Percentiles rank a stretch among this genome's conserved stretches.
Conservation (phyloP, 768 basidiomycete genomes). For the Mycena capillaripes region DNA sequence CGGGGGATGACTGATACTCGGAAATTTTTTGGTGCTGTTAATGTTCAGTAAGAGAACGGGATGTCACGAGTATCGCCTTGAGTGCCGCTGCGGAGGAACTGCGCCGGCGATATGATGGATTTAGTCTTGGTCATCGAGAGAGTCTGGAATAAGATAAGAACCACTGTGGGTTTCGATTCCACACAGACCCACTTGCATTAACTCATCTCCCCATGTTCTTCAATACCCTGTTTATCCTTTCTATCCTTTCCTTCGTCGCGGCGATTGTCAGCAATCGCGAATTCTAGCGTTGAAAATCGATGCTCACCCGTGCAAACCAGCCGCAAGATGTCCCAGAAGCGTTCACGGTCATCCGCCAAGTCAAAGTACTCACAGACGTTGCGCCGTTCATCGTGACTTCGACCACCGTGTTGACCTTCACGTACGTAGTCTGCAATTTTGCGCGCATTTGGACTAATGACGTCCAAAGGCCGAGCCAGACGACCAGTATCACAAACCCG, state of each 20-base stretch:
- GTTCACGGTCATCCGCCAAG: conserved; percentile 14
- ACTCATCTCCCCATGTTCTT: conserved; percentile 13
- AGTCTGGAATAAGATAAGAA: background rate
- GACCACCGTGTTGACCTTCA: conserved; percentile 21
- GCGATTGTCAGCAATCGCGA: background rate
- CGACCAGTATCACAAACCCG: conserved; percentile 11
- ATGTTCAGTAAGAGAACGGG: background rate
- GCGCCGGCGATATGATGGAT: background rate
- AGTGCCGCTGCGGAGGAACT: background rate
- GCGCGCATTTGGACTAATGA: background rate
- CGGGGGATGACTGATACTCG: too few species aligned
- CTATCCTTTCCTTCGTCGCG: background rate
- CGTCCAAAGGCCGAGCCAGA: conserved; percentile 10
- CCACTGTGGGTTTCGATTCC: background rate
- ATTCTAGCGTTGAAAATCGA: background rate
- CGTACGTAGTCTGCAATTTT: background rate
- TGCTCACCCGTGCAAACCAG: background rate
- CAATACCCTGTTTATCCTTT: conserved; percentile 17
- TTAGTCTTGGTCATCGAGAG: background rate
- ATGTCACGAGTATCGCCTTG: background rate
- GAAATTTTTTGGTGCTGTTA: too few species aligned
- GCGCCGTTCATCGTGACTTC: conserved; percentile 18
- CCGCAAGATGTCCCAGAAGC: conserved; percentile 18
- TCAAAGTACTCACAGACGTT: conserved; percentile 14
- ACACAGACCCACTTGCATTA: background rate